Percentiles rank a stretch among this genome's conserved stretches.
phyloP scores from a whole-genome alignment of 495 filamentous ascomycete genomes.

The Cetradonia linearis region DNA sequence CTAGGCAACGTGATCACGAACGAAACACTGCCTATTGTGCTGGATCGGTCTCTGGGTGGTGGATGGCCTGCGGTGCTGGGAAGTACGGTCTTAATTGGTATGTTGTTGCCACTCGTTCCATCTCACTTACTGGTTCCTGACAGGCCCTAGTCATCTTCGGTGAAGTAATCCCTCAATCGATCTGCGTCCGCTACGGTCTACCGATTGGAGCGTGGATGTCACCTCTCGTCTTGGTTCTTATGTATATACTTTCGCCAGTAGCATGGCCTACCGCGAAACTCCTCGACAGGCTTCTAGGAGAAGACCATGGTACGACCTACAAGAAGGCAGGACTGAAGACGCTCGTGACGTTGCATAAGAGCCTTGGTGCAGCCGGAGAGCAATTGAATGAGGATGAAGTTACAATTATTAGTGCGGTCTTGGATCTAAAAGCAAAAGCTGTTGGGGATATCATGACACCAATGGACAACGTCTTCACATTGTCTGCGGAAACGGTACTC shows the following conservation, averaged over 20 bases:
- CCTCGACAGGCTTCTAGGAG: constrained; percentile 75
- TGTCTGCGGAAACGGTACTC: constrained; percentile 83
- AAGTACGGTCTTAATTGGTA: constrained; percentile 88
- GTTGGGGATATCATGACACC: constrained; percentile 96
- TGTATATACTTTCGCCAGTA: constrained; percentile 81
- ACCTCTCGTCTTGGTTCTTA: constrained; percentile 74
- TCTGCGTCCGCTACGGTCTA: constrained; percentile 92
- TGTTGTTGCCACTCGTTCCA: constrained; percentile 5
- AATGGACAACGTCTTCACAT: constrained; percentile 91
- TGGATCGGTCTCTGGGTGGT: constrained; percentile 87
- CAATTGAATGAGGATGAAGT: constrained; percentile 95
- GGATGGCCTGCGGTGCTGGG: constrained; percentile 91
- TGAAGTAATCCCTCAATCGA: constrained; percentile 87
- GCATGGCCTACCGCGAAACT: constrained; percentile 87
- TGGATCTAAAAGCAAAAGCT: constrained; percentile 92
- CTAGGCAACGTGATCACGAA: constrained; percentile 97
- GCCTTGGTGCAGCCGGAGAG: constrained; percentile 73
- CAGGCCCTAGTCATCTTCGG: constrained; percentile 79
- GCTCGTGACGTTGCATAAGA: constrained; percentile 86
- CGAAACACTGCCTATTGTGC: constrained; percentile 88
- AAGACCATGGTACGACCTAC: constrained; percentile 90
- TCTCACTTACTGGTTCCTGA: constrained; percentile 5
- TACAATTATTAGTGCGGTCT: constrained; percentile 92
- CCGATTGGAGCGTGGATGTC: constrained; percentile 95
- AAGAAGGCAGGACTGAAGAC: constrained; percentile 91